Base-by-base conservation (phyloP, 306 rosid species). In the Alnus glutinosa region DNA sequence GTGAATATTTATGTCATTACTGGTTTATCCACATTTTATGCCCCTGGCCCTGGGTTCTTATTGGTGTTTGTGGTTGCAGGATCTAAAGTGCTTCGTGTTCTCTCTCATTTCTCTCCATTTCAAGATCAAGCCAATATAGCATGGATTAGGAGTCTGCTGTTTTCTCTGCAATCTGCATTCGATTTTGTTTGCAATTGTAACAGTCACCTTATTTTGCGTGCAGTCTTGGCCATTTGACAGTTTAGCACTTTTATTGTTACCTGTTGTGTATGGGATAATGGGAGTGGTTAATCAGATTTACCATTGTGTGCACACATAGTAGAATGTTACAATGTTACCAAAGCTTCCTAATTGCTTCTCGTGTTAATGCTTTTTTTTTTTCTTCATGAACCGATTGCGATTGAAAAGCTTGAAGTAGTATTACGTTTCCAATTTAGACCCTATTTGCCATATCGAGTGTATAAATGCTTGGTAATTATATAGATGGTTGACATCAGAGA, bases 101-200 rank as follows among this genome's bases (percentile, higher is more conserved):
- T 94, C 97, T 80, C 94, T 94, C 19, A 90, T 94, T 83, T 94
- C 98, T 10, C 97, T 94, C 54, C 98, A 94, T 89, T 94, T 90
- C 90, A 94, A 94, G 96, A 94, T 94, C 89, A 94, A 92, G 88
- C 98, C 97, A 50, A 94, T 94, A 70, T 94, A 85, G 83, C 82
- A 55, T 44, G 73, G 78, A 58, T 83, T 52, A 42, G 71, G 4
- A 16, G 72, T 7, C 72, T 9, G 9, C 15, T 83, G 64, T 61
- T 44, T n/a, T 55, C 76, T 66, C 28, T 74, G 69, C 54, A 66
- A 82, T 62, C 52, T 67, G 39, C 61, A 8, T 79, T 39, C 28
- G 47, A 50, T 42, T 77, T 72, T 78, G 81, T 74, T 75, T 78
- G 78, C 67, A 13, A 50, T 69, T 76, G 67, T 74, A 78, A 78